These are phyloP conservation scores for Onygenales sp. DNA, from an alignment of 2,329 filamentous ascomycete species.

Conservation along the genomic window DNA sequence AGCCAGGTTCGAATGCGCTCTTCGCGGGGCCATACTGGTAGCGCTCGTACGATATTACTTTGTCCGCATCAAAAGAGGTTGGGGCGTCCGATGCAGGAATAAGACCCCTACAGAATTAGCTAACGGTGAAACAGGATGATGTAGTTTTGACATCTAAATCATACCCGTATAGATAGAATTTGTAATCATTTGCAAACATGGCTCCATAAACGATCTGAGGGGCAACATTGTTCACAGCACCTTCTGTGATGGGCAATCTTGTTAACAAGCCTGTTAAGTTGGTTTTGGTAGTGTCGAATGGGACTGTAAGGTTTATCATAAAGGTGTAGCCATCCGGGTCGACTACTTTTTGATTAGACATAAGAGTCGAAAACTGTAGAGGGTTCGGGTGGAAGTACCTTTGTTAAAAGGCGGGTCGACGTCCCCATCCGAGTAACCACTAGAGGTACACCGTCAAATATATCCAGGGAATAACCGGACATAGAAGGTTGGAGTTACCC, in stretches of 20 bases:
- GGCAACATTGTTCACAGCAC: constrained; percentile 41
- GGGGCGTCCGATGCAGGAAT: constrained; percentile 26
- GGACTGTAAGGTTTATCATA: constrained; percentile 48
- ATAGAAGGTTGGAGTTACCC: constrained; percentile 1
- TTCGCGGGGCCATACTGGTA: constrained; percentile 44
- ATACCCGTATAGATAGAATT: constrained; percentile 56
- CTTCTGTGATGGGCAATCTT: constrained; percentile 39
- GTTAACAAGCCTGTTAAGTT: constrained; percentile 48
- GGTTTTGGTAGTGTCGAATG: constrained; percentile 41
- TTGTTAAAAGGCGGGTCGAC: too few species aligned
- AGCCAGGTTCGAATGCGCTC: constrained; percentile 36
- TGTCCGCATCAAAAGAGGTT: constrained; percentile 32
- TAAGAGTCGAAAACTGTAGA: not conserved
- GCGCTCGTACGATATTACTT: constrained; percentile 43
- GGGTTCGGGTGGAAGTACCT: not conserved
- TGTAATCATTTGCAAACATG: constrained; percentile 55
- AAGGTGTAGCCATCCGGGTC: constrained; percentile 47
- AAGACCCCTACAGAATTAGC: constrained; percentile 34
- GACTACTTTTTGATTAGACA: constrained; percentile 25
- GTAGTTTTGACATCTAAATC: not conserved
- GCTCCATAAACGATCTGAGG: constrained; percentile 54
- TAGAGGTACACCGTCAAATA: constrained; percentile 2
- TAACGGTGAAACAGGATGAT: not conserved
- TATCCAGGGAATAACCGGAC: not conserved
- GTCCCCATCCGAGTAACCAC: constrained; percentile 38